phyloP scores from a whole-genome alignment of 768 basidiomycete species.

The Leccinellum luteum region DNA sequence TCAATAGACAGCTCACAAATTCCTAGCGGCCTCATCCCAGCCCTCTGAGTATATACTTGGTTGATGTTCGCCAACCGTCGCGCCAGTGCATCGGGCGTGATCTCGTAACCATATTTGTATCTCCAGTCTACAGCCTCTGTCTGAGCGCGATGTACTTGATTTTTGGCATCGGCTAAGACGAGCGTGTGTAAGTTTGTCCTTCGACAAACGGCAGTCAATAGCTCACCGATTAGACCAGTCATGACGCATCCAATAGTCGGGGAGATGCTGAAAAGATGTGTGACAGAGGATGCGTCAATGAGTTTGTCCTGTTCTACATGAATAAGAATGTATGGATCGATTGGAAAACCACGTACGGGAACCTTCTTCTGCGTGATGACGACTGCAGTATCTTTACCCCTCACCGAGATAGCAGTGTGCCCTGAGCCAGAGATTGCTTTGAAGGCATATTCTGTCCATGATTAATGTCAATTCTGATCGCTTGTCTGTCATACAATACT shows the following conservation, averaged over 20 bases:
- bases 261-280: conserved; percentile 94
- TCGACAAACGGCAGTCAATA: background rate
- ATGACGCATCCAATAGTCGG: conserved; percentile 96
- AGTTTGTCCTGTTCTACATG: conserved; percentile 78
- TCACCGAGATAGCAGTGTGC: conserved; percentile 88
- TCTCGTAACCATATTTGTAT: conserved; percentile 97
- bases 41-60: conserved; percentile 97
- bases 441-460: conserved; percentile 88
- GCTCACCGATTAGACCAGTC: conserved; percentile 91
- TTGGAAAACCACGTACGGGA: conserved; percentile 58
- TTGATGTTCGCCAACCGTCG: conserved; percentile 96
- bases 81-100: conserved; percentile 94
- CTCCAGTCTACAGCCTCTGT: conserved; percentile 89
- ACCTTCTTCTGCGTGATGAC: conserved; percentile 99
- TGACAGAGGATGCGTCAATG: conserved; percentile 89
- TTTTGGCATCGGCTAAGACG: conserved; percentile 79
- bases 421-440: conserved; percentile 98
- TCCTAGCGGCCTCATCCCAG: conserved; percentile 94
- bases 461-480: conserved; percentile 8
- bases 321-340: background rate
- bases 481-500: background rate
- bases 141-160: conserved; percentile 85
- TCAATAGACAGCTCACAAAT: conserved; percentile 61
- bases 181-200: conserved; percentile 1
- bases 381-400: conserved; percentile 92